A percentile compares a stretch with the other conserved stretches of the same genome.
These are phyloP conservation scores for Kitagawia praeruptora DNA, from an alignment of 129 eudicot species.

Conservation along the genomic window DNA sequence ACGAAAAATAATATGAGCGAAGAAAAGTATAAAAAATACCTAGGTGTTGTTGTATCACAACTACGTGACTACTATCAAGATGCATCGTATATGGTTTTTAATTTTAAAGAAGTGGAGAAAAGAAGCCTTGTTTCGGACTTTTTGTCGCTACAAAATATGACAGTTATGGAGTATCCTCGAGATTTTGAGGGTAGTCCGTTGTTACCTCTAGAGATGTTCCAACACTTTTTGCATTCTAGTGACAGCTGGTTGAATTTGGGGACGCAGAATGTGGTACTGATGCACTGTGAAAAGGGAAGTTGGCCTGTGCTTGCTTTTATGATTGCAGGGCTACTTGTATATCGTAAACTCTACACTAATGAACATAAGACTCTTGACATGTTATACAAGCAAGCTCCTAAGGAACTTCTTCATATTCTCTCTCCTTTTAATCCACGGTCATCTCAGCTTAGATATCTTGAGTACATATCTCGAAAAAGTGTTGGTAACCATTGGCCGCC, in stretches of 20 bases:
- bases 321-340: constrained; percentile 54
- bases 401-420: constrained; percentile 64
- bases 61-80: constrained; percentile 55
- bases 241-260: constrained; percentile 59
- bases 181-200: constrained; percentile 56
- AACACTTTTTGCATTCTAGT: constrained; percentile 58
- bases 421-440: constrained; percentile 89
- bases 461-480: constrained; percentile 78
- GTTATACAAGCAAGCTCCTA: constrained; percentile 66
- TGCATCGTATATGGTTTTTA: constrained; percentile 58
- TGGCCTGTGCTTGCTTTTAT: constrained; percentile 72
- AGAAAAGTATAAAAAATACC: constrained; percentile 41
- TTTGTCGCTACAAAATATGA: constrained; percentile 51
- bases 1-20: constrained; percentile 36
- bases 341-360: constrained; percentile 50
- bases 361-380: constrained; percentile 59
- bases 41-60: constrained; percentile 49
- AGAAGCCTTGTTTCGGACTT: constrained; percentile 43
- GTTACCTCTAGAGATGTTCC: constrained; percentile 58
- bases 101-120: constrained; percentile 45
- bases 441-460: constrained; percentile 91
- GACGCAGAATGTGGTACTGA: constrained; percentile 46
- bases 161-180: constrained; percentile 67
- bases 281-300: constrained; percentile 69
- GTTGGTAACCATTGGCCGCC: constrained; percentile 84